Base-by-base conservation (phyloP, 495 filamentous ascomycete species). In the Tuber magnatum region DNA sequence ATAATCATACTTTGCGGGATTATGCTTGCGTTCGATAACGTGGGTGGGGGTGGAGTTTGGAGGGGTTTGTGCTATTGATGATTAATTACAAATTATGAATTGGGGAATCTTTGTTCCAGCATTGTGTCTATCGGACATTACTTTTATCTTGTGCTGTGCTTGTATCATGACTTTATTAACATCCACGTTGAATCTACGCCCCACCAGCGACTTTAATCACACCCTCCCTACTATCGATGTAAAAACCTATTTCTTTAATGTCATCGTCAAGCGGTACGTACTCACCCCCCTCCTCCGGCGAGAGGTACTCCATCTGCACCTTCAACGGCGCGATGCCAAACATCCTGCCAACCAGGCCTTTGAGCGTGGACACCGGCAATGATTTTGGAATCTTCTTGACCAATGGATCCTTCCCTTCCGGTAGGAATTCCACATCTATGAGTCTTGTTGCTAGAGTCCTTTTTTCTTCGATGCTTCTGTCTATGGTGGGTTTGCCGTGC, bases 191-290 rank as follows among this genome's bases (percentile, higher is more conserved):
- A 6, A 35, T 35, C 56, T 65, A 65, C 3, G 56, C 56, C 56
- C 2, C 35, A 3, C 35, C 28, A 20, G 28, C 28, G 14, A 97
- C 88, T 73, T 93, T 84, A 69, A 97, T 86, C 75, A 79, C 89
- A 3, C 88, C 92, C 78, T 91, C 89, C 71, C 83, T 81, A 24
- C 90, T 89, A 76, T 96, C 93, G 73, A 97, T 88, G 85, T 90
- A 92, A 80, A 91, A 94, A 18, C 92, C 93, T 80, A 97, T 87
- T 83, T 91, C 88, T 79, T 92, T 87, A 18, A 92, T 93, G 65
- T 92, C 91, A 81, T 95, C 92, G 77, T 90, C 89, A 73, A 98
- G 84, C 83, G 73, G 74, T 22, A 83, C 75, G 4, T 84, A 83
- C 8, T 83, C 82, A 1, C 76, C 83, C 48, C 87, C 87, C 43